These are phyloP conservation scores for Rubus parviflorus DNA, from an alignment of 306 rosid species.

Conservation along the genomic window DNA sequence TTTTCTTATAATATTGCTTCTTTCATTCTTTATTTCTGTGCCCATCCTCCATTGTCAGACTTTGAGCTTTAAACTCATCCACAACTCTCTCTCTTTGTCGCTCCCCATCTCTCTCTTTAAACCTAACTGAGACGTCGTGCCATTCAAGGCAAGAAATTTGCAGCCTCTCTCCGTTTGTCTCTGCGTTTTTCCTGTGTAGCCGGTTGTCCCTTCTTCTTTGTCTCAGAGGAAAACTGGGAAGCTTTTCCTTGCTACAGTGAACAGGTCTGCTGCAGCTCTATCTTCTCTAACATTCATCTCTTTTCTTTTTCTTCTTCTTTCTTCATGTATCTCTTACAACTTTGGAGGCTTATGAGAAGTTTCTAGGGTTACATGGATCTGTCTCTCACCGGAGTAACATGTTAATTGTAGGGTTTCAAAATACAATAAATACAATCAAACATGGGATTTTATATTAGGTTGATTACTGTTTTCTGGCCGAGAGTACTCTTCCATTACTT, in stretches of 20 bases:
- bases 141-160: constrained; percentile 76
- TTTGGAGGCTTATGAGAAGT: neutral
- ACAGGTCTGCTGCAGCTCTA: constrained; percentile 42
- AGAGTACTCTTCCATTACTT: neutral
- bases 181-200: constrained; percentile 41
- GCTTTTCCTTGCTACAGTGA: constrained; percentile 25
- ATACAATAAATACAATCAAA: neutral
- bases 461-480: neutral
- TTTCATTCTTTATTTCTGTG: constrained; percentile 80
- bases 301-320: neutral
- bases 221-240: constrained; percentile 15
- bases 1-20: constrained; percentile 7
- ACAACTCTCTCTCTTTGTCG: constrained; percentile 33
- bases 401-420: neutral
- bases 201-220: constrained; percentile 22
- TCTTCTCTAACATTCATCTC: neutral
- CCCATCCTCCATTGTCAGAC: constrained; percentile 57
- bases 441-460: neutral
- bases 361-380: neutral
- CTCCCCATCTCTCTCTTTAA: constrained; percentile 34
- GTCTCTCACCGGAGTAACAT: neutral
- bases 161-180: constrained; percentile 35
- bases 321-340: neutral
- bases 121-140: constrained; percentile 62
- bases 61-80: constrained; percentile 62